Evolutionary conservation across 768 basidiomycete genomes (phyloP).

Genomic region (Leccinum truebloodii): DNA sequence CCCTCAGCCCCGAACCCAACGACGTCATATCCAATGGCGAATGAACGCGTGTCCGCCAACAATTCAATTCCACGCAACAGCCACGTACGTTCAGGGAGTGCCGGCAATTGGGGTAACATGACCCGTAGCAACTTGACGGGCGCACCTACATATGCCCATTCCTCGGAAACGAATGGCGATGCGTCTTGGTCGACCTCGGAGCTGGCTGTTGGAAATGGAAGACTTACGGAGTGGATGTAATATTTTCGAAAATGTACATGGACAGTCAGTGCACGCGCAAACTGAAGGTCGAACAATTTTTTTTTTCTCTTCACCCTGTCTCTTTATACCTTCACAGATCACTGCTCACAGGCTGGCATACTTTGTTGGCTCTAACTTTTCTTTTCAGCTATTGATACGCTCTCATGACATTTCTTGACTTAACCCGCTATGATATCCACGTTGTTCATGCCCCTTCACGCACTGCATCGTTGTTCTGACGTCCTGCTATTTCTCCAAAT

Average conservation of each 20-base stretch:
- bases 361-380: constrained; percentile 15
- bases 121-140: constrained; percentile 53
- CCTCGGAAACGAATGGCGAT: constrained; percentile 52
- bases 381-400: constrained; percentile 27
- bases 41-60: constrained; percentile 39
- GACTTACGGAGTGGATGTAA: constrained; percentile 51
- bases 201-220: constrained; percentile 48
- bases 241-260: constrained; percentile 3
- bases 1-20: constrained; percentile 47
- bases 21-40: constrained; percentile 40
- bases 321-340: constrained; percentile 10
- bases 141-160: constrained; percentile 53
- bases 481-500: constrained; percentile 51
- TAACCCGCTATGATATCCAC: constrained; percentile 38
- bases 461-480: constrained; percentile 20
- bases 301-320: constrained; percentile 19
- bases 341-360: constrained; percentile 9
- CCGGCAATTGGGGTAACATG: constrained; percentile 75
- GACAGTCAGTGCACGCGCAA: constrained; percentile 9
- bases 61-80: constrained; percentile 48
- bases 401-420: constrained; percentile 38
- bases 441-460: constrained; percentile 41
- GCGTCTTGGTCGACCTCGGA: constrained; percentile 63
- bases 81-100: constrained; percentile 77
- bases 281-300: constrained; percentile 45